These are phyloP conservation scores for Clonostachys rosea DNA, from an alignment of 2,329 filamentous ascomycete genomes.

Conservation along the genomic window DNA sequence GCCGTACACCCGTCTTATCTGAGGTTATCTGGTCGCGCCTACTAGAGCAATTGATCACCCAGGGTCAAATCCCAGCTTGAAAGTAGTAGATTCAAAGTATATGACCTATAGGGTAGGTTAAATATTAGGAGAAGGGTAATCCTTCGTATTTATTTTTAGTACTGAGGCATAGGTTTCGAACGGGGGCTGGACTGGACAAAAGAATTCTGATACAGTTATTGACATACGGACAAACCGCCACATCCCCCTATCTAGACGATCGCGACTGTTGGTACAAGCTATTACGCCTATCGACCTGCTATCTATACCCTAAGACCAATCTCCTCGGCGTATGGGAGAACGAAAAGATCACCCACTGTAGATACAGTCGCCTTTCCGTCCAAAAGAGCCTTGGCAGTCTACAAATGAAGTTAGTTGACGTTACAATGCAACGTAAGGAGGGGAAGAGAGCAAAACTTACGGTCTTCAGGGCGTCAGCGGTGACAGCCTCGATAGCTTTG, in stretches of 20 bases:
- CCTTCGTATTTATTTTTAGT: not conserved
- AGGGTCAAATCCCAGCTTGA: too few relatives aligned
- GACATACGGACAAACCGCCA: conserved; percentile 30
- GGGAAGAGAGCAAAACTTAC: conserved; percentile 47
- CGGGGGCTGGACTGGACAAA: conserved; percentile 15
- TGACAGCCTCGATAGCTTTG: conserved; percentile 76
- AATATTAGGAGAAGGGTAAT: not conserved
- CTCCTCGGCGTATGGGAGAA: conserved; percentile 89
- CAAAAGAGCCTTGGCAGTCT: conserved; percentile 86
- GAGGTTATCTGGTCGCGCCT: too few relatives aligned
- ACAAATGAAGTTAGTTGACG: conserved; percentile 15
- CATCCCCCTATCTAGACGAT: conserved; percentile 30
- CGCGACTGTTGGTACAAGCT: conserved; percentile 38
- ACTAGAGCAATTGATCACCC: too few relatives aligned
- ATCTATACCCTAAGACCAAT: conserved; percentile 90
- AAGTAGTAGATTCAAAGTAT: too few relatives aligned
- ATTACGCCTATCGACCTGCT: conserved; percentile 19
- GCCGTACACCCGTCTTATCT: too few relatives aligned
- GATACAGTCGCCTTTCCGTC: conserved; percentile 86
- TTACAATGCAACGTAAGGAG: not conserved
- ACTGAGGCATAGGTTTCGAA: not conserved
- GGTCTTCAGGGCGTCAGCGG: conserved; percentile 77
- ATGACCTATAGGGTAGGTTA: too few relatives aligned
- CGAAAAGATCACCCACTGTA: conserved; percentile 85
- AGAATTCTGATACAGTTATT: conserved; percentile 40